phyloP scores from a whole-genome alignment of 139 green algal species.

The Raphidocelis subcapitata region DNA sequence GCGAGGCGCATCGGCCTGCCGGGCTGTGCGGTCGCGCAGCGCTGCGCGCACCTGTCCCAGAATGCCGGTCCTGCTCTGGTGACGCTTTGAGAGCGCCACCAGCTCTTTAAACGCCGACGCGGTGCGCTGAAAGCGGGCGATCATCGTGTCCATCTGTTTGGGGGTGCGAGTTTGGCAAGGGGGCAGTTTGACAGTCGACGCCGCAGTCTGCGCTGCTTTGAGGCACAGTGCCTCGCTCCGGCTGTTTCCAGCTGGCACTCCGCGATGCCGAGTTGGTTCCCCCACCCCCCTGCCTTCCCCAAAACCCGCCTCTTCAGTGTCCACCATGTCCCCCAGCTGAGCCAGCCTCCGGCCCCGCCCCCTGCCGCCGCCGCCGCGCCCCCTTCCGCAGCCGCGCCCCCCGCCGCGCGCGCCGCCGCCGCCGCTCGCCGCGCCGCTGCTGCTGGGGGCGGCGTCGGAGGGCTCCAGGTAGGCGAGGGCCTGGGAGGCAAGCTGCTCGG shows the following conservation, averaged over 20 bases:
- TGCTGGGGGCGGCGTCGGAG: too few relatives aligned
- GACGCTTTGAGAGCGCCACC: constrained; percentile 20
- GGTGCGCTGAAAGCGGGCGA: background rate
- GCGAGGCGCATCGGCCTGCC: background rate
- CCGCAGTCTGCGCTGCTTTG: background rate
- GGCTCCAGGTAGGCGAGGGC: background rate
- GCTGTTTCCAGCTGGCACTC: background rate
- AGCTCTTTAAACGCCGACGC: constrained; percentile 10
- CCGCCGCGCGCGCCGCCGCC: background rate
- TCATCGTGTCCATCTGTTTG: constrained; percentile 14
- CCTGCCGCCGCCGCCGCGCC: background rate
- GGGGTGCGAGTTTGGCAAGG: background rate
- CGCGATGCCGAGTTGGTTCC: background rate
- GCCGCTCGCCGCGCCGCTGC: background rate
- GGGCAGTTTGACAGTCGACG: background rate
- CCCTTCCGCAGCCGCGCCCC: background rate
- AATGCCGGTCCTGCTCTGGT: constrained; percentile 8
- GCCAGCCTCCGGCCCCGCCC: background rate
- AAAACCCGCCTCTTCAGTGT: too few relatives aligned
- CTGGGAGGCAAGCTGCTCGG: background rate
- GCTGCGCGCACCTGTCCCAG: background rate
- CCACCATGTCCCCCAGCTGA: too few relatives aligned
- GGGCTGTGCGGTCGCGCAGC: background rate
- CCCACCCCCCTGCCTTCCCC: too few relatives aligned
- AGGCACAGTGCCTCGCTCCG: too few relatives aligned